Evolutionary conservation across 1,284 basidiomycete species (phyloP), one percentile per base, ranked within the genome.

Genomic region (Rhodotorula sp.): DNA sequence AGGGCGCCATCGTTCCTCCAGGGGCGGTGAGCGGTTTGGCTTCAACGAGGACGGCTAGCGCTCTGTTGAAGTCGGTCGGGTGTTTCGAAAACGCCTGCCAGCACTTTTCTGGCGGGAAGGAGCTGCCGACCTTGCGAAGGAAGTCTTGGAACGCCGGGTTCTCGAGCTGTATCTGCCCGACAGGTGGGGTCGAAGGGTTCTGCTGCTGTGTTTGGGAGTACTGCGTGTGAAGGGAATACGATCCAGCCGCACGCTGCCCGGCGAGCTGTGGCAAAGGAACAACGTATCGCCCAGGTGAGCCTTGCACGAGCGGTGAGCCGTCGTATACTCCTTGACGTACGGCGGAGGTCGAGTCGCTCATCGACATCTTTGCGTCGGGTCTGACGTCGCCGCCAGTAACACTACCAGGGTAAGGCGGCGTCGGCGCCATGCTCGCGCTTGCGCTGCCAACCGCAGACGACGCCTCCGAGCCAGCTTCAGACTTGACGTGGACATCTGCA

Each of bases 401-500:
- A 57, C 64, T 69, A 46, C 64, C 64, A 6, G 46, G 15, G 18
- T 44, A 64, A 1, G 59, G 59, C 20, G 68, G 68, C 47, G 68
- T 70, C 5, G 61, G 64, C 1, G 68, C 64, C 46, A 66, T 56
- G 44, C 60, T 61, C 30, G 67, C 53, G 31, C 28, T 48, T 13
- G 47, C 51, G 47, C 44, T 62, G 26, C 70, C 70, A 50, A 66
- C 65, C 3, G 58, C 48, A 1, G 69, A 71, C 2, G 67, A 65
- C 0, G 69, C 65, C 24, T 64, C 53, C 13, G 69, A 71, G 22
- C 65, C 58, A 3, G 65, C 55, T 1, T 56, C 64, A 26, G 71
- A 73, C 50, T 73, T 62, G 58, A 74, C 72, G 28, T 74, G 70
- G 24, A 74, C 67, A 40, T 51, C 63, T 11, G 52, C 64, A 47